Base-by-base conservation (phyloP, 2,329 filamentous ascomycete genomes). In the Aspergillus versicolor region DNA sequence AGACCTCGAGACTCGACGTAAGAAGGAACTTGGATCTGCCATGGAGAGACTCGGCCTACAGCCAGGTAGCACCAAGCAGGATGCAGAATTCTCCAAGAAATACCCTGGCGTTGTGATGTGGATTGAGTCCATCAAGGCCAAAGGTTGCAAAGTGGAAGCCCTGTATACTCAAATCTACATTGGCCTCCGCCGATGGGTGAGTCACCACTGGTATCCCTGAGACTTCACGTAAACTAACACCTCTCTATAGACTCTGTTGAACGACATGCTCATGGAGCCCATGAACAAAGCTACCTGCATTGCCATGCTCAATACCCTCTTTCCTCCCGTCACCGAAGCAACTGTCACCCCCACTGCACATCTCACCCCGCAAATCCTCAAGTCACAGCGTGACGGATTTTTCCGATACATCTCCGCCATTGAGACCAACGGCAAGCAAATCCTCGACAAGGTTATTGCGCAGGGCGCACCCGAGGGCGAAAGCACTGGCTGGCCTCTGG, bases 291-390 rank as follows among this genome's bases (percentile, higher is more conserved):
- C 82, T 65, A 88, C 87, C 68, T 87, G 85, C 67, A 78, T 87
- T 61, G 86, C 84, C 52, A 85, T 88, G 81, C 81, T 88, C 50
- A 88, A 88, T 72, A 88, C 85, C 9, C 76, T 88, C 30, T 84
- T 87, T 61, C 86, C 86, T 7, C 84, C 86, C 2, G 76, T 81
- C 42, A 75, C 77, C 43, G 70, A 72, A 12, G 70, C 73, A 21
- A 71, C 73, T 45, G 64, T 65, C 15, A 75, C 76, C 43, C 82
- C 81, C 5, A 84, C 82, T 9, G 72, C 78, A 27, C 78, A 82
- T 51, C 70, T 87, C 57, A 83, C 80, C 8, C 70, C 75, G 3
- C 70, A 78, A 24, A 77, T 81, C 6, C 74, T 88, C 54, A 78
- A 79, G 56, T 73, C 76, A 12, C 84, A 88, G 65, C 82, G 86